A percentile compares a stretch with the other conserved stretches of the same genome.
These are phyloP conservation scores for Luffa acutangula DNA, from an alignment of 306 rosid species.

Conservation along the genomic window DNA sequence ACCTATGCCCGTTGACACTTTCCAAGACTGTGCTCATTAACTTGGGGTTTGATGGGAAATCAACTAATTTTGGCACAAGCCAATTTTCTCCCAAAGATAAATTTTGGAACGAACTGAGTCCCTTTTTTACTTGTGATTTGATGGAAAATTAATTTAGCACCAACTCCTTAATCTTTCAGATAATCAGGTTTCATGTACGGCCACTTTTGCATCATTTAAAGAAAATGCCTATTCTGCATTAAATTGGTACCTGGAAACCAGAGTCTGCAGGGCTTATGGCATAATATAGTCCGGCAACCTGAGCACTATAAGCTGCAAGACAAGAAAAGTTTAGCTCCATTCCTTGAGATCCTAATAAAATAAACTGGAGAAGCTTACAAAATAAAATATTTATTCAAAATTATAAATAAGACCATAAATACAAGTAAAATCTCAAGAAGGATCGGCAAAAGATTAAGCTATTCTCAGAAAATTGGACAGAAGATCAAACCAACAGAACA, in stretches of 20 bases:
- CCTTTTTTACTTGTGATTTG: not conserved
- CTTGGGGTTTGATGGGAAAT: not conserved
- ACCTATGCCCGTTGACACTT: not conserved
- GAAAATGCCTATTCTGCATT: not conserved
- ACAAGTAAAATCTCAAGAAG: not conserved
- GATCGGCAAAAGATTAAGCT: not conserved
- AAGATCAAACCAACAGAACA: not conserved
- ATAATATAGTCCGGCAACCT: constrained; percentile 77
- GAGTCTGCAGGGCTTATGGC: constrained; percentile 31
- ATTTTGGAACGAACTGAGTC: not conserved
- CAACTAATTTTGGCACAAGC: not conserved
- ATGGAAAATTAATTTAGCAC: not conserved
- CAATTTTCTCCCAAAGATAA: not conserved
- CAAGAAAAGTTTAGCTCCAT: not conserved
- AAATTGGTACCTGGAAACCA: constrained; percentile 71
- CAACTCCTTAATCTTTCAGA: not conserved
- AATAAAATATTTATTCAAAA: not conserved
- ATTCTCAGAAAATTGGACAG: not conserved
- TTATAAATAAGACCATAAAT: not conserved
- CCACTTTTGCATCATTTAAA: not conserved
- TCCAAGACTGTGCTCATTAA: not conserved
- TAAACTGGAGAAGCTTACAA: not conserved
- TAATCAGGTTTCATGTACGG: not conserved
- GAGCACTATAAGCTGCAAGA: constrained; percentile 75
- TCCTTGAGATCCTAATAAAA: not conserved